Evolutionary conservation across 331 rosid genomes (phyloP), one percentile per base, ranked within the genome.

Genomic region (Malus hybrid): DNA sequence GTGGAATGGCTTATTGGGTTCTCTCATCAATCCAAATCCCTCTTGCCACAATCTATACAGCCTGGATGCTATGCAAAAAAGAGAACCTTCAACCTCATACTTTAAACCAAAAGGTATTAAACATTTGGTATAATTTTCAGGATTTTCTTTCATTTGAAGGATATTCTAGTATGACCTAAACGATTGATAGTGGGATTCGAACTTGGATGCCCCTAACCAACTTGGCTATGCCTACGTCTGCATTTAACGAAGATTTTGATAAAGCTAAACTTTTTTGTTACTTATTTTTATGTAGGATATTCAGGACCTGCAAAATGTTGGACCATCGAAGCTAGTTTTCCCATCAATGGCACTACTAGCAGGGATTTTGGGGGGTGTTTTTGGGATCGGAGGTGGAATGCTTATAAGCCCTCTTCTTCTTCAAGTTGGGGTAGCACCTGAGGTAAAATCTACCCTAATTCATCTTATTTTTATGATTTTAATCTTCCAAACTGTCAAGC

Each of bases 351-450:
- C 98, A 83, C 71, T 89, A 52, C 73, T 88, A 33, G 91, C 98
- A 16, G 96, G 98, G 80, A 77, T 85, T 11, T 76, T 93, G 80
- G 98, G 98, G 9, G 97, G 98, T 34, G 86, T 89, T 59, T 93
- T 93, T 79, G 98, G 98, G 55, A 91, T 91, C 32, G 96, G 98
- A 62, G 97, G 98, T 73, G 98, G 98, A 70, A 91, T 93, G 93
- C 88, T 91, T n/a, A 85, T 93, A 61, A 93, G 97, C 79, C 98
- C 98, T 31, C 88, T 93, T 71, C 97, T 93, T 79, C 90, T 93
- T 29, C 98, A 93, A 18, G 82, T 89, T 67, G 97, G 97, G 65
- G 80, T 91, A 83, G 77, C 82, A 10, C 98, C 96, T 6, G 88
- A 93, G 92, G 98, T 87, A 69, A 73, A 59, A 67, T 71, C 65